A percentile compares a stretch with the other conserved stretches of the same genome.
These are phyloP conservation scores for Cryomyces minteri DNA, from an alignment of 495 filamentous ascomycete species.

Conservation along the genomic window DNA sequence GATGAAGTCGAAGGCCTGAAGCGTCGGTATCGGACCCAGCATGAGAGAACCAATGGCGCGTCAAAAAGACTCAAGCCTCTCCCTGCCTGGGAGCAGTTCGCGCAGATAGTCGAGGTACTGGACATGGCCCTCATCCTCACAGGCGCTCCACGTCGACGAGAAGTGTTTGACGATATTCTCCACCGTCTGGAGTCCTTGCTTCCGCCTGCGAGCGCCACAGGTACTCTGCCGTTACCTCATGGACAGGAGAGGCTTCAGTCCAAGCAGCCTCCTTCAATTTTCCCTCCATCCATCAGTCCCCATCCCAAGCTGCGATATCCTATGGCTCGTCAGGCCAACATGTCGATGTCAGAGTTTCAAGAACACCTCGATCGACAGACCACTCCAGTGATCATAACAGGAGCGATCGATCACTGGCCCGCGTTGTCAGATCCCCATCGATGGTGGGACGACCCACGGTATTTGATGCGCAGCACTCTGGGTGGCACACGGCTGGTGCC, in stretches of 20 bases:
- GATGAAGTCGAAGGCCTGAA: neutral
- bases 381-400: slow-evolving; percentile 53
- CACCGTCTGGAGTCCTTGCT: neutral
- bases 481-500: slow-evolving; percentile 65
- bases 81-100: slow-evolving; percentile 11
- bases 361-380: slow-evolving; percentile 31
- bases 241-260: neutral
- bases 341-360: slow-evolving; percentile 41
- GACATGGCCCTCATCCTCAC: slow-evolving; percentile 66
- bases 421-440: slow-evolving; percentile 35
- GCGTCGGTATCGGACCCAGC: no score
- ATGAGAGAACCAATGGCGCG: no score
- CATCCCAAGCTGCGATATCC: neutral
- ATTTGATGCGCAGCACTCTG: slow-evolving; percentile 60
- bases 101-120: slow-evolving; percentile 38
- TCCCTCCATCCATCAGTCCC: neutral
- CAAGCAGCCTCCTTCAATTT: slow-evolving; percentile 1
- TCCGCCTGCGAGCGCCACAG: neutral
- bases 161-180: no score
- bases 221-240: neutral
- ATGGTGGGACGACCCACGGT: slow-evolving; percentile 54
- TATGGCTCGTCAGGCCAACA: slow-evolving; percentile 2
- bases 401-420: slow-evolving; percentile 53
- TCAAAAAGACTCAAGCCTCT: no score
- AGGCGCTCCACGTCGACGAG: no score